Base-by-base conservation (phyloP, 2,329 filamentous ascomycete genomes). In the Drechslerella dactyloides region DNA sequence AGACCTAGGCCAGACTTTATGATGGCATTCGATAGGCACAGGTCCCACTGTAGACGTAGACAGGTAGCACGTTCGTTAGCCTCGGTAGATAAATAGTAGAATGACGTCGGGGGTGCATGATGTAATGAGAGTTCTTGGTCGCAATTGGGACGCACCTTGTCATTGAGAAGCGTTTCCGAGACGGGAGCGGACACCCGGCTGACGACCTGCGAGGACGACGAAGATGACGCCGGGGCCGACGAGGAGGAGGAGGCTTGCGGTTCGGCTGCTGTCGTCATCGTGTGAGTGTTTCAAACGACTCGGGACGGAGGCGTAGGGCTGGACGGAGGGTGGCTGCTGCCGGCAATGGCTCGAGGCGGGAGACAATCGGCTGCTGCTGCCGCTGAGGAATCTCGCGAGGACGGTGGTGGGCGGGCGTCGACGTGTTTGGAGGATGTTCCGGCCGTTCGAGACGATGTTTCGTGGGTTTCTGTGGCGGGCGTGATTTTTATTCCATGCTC, bases 91-190 rank as follows among this genome's bases (percentile, higher is more conserved):
- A 35, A 19, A 37, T 40, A 44, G 21, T 24, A 23, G 15, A 4
- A 65, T 42, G 13, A 42, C 15, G 37, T 21, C n/a, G n/a, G n/a
- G n/a, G n/a, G n/a, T n/a, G n/a, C n/a, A 65, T 42, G 13, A 42
- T 42, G 37, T 21, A 56, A 30, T 53, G 52, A 24, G 24, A 17
- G 30, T 54, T 55, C 53, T 48, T 50, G 42, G n/a, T n/a, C n/a
- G n/a, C n/a, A n/a, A n/a, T n/a, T 27, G 48, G 59, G 60, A 74
- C 78, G 75, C 87, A 97, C 94, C 92, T 99, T 99, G 84, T 99
- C 94, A 82, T 97, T 97, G 79, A 99, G 87, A 78, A 99, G 87
- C 79, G 93, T 91, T 85, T 99, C 94, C 85, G 93, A 97, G 83
- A 97, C 90, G 75, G 94, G 93, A 82, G 86, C 85, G 79, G 82